phyloP scores from a whole-genome alignment of 331 rosid species.

The Rhamnella rubrinervis region DNA sequence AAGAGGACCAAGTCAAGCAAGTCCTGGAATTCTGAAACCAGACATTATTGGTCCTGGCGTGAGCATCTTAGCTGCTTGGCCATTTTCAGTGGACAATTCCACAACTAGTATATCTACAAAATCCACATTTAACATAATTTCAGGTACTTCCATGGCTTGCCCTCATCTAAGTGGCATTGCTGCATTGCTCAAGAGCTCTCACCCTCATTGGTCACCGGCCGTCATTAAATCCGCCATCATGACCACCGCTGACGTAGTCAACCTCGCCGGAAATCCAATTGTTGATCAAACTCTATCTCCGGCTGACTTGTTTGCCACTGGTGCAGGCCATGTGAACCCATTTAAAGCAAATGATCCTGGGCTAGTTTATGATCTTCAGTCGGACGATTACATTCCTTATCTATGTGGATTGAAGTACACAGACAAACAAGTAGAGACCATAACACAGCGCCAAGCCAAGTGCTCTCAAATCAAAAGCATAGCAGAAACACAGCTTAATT shows the following conservation, averaged over 20 bases:
- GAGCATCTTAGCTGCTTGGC: too few relatives aligned
- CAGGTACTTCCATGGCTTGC: slow-evolving; percentile 48
- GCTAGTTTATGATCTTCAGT: slow-evolving; percentile 26
- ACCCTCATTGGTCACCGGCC: slow-evolving; percentile 67
- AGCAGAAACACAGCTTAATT: slow-evolving; percentile 53
- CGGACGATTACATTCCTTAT: slow-evolving; percentile 54
- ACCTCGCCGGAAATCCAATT: slow-evolving; percentile 31
- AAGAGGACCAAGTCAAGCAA: too few relatives aligned
- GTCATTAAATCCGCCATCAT: slow-evolving; percentile 67
- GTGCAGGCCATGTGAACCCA: slow-evolving; percentile 70
- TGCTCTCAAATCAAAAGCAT: slow-evolving; percentile 41
- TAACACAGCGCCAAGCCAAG: slow-evolving; percentile 26
- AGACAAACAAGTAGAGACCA: slow-evolving; percentile 31
- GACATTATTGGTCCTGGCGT: too few relatives aligned
- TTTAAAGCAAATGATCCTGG: slow-evolving; percentile 37
- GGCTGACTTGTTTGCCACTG: slow-evolving; percentile 51
- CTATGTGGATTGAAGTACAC: slow-evolving; percentile 49
- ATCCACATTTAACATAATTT: too few relatives aligned
- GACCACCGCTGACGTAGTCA: slow-evolving; percentile 45
- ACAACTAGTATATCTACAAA: too few relatives aligned
- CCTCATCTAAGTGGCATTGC: slow-evolving; percentile 67
- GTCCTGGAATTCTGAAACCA: too few relatives aligned
- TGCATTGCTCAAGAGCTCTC: slow-evolving; percentile 53
- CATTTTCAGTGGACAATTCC: too few relatives aligned
- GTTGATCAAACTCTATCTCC: slow-evolving; percentile 43